A percentile compares a stretch with the other conserved stretches of the same genome.
Conservation (phyloP, 2,329 filamentous ascomycete species). For the Colletotrichum higginsianum region DNA sequence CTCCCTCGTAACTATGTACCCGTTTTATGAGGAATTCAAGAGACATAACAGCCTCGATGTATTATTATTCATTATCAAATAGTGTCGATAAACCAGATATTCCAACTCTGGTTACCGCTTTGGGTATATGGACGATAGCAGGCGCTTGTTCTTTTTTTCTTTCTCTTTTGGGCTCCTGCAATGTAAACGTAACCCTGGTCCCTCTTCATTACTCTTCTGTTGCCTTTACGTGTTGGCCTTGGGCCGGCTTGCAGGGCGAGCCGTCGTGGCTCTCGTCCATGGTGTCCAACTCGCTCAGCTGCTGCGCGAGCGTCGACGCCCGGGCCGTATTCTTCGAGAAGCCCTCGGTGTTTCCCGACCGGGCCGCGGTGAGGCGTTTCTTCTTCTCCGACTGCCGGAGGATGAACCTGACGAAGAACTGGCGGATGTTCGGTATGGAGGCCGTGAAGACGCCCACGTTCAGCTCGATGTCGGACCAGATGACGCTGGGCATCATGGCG, state of each 20-base stretch:
- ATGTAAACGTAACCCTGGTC: too few species aligned
- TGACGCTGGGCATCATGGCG: conserved; percentile 27
- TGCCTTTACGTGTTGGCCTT: too few species aligned
- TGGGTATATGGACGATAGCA: too few species aligned
- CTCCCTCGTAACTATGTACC: too few species aligned
- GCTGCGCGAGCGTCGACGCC: neutral
- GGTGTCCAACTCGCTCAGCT: conserved; percentile 19
- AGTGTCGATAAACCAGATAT: too few species aligned
- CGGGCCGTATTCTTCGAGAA: neutral
- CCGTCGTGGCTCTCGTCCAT: conserved; percentile 10
- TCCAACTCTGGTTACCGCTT: too few species aligned
- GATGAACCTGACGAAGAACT: conserved; percentile 37
- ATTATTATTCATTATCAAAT: too few species aligned
- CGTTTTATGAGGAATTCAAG: neutral
- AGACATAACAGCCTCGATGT: neutral
- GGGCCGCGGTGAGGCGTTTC: conserved; percentile 15
- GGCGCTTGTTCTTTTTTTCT: too few species aligned
- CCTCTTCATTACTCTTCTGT: neutral
- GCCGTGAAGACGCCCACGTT: conserved; percentile 31
- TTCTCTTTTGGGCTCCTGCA: too few species aligned
- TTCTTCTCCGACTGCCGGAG: conserved; percentile 29
- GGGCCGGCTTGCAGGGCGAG: neutral
- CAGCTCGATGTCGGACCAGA: conserved; percentile 32
- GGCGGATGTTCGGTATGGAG: conserved; percentile 35
- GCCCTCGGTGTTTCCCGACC: neutral